Percentiles rank a stretch among this genome's conserved stretches.
Evolutionary conservation across 1,284 basidiomycete genomes (phyloP).

Genomic region (Melampsora americana): DNA sequence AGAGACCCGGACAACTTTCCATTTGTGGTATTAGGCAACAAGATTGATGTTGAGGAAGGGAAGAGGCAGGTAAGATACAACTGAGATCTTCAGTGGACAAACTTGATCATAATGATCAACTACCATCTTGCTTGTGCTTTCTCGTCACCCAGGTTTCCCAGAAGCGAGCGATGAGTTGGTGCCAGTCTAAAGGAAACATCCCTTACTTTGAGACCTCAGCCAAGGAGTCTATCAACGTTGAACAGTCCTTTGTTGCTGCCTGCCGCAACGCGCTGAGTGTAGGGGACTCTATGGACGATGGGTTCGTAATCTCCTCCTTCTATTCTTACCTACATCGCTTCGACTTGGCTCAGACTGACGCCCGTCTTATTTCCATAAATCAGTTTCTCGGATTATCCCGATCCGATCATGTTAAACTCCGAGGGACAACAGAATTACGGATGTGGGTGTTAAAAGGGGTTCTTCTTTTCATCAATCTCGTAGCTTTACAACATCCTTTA

Average conservation of each 20-base stretch:
- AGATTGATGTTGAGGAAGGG: constrained; percentile 99
- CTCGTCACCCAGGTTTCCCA: constrained; percentile 73
- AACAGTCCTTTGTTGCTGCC: constrained; percentile 99
- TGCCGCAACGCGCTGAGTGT: constrained; percentile 94
- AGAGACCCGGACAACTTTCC: constrained; percentile 99
- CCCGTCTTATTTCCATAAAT: not conserved
- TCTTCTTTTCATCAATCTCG: too few relatives aligned
- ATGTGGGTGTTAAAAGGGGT: constrained; percentile 73
- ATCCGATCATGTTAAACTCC: constrained; percentile 94
- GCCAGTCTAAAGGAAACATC: constrained; percentile 98
- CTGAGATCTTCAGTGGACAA: not conserved
- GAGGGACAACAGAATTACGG: constrained; percentile 87
- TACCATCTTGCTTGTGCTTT: not conserved
- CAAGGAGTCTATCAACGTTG: constrained; percentile 99
- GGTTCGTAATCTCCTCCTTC: constrained; percentile 53
- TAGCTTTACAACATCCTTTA: too few relatives aligned
- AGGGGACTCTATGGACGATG: constrained; percentile 94
- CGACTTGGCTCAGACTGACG: constrained; percentile 29
- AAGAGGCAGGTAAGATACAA: constrained; percentile 77
- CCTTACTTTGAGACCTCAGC: constrained; percentile 99
- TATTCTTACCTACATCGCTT: constrained; percentile 13
- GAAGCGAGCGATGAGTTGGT: constrained; percentile 99
- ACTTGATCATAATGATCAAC: not conserved
- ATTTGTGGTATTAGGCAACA: constrained; percentile 97
- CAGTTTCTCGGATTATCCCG: constrained; percentile 97